A percentile compares a stretch with the other conserved stretches of the same genome.
These are phyloP conservation scores for Onygenales sp. DNA, from an alignment of 2,329 filamentous ascomycete genomes.

Conservation along the genomic window DNA sequence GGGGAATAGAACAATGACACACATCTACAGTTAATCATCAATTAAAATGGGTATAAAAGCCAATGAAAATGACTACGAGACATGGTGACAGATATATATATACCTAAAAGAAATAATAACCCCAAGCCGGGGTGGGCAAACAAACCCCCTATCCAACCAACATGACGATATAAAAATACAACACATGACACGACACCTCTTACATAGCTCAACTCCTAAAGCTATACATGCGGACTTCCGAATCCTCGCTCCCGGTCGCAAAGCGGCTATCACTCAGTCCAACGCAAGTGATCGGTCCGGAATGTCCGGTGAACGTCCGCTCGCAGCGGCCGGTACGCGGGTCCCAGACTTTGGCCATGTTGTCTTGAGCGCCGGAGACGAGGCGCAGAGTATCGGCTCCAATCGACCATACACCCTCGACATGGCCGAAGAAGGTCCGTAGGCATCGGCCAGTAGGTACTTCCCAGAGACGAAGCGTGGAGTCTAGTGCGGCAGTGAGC, in stretches of 20 bases:
- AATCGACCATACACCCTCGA: constrained; percentile 92
- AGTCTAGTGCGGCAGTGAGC: constrained; percentile 83
- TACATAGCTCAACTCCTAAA: constrained; percentile 34
- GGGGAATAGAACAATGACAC: too few species aligned
- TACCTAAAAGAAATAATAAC: too few species aligned
- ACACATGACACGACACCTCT: background rate
- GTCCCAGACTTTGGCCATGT: constrained; percentile 95
- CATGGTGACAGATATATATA: too few species aligned
- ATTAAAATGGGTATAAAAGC: too few species aligned
- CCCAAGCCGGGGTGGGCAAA: background rate
- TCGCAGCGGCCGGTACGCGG: constrained; percentile 84
- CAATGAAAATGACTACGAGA: too few species aligned
- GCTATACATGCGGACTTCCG: constrained; percentile 76
- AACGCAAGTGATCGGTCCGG: constrained; percentile 85
- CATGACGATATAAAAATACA: background rate
- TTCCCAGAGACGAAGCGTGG: constrained; percentile 88
- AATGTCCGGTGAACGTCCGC: constrained; percentile 81
- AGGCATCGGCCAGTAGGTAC: constrained; percentile 71
- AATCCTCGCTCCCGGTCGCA: constrained; percentile 87
- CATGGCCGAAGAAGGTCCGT: constrained; percentile 89
- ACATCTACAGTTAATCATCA: too few species aligned
- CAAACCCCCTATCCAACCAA: background rate
- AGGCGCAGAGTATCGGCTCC: constrained; percentile 81
- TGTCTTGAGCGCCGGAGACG: constrained; percentile 83
- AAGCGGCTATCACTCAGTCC: constrained; percentile 82